These are phyloP conservation scores for Pythium scleroteichum DNA, from an alignment of 352 stramenopile genomes.

Conservation along the genomic window DNA sequence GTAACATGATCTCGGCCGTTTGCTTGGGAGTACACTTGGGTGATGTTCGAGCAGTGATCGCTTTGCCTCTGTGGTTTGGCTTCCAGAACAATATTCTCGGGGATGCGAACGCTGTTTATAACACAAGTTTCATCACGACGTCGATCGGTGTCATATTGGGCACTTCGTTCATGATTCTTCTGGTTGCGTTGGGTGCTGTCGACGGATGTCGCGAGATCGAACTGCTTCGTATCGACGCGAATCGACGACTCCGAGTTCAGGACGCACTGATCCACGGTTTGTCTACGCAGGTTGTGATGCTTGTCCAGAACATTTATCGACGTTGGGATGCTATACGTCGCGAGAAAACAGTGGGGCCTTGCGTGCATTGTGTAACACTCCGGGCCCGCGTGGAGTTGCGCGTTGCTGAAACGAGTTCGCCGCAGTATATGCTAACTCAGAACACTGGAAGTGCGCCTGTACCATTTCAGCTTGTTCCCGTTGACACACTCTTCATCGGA, in stretches of 20 bases:
- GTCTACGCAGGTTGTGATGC: background rate
- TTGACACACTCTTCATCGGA: background rate
- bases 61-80: constrained; percentile 7
- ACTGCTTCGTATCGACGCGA: background rate
- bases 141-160: background rate
- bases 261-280: background rate
- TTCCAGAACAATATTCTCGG: constrained; percentile 12
- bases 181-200: background rate
- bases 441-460: no score
- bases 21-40: constrained; percentile 14
- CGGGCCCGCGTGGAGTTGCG: background rate
- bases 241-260: background rate
- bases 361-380: background rate
- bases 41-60: constrained; percentile 9
- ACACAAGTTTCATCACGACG: background rate
- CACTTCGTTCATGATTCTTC: background rate
- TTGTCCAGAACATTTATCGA: background rate
- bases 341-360: background rate
- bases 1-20: constrained; percentile 9
- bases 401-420: background rate
- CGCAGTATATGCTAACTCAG: background rate
- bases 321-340: background rate
- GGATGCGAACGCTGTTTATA: constrained; percentile 15
- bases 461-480: background rate
- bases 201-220: background rate